Evolutionary conservation across 2,329 filamentous ascomycete species (phyloP).

Genomic region (Shiraia sp.): DNA sequence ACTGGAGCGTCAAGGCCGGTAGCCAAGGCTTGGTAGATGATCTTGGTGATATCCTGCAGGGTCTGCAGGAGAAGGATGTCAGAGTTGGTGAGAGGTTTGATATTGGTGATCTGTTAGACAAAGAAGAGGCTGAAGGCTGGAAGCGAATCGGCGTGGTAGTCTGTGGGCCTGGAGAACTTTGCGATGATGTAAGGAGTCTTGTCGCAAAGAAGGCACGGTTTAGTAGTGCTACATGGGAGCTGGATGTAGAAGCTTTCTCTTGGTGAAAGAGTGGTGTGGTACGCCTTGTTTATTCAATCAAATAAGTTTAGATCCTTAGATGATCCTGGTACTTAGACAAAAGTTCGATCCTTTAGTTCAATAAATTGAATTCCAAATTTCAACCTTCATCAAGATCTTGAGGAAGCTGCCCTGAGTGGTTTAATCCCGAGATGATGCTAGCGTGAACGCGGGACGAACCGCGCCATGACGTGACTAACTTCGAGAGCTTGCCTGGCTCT

Average conservation of each 20-base stretch:
- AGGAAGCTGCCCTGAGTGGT: too few species aligned
- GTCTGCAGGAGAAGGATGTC: slow-evolving; percentile 42
- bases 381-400: too few species aligned
- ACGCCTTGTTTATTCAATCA: too few species aligned
- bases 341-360: too few species aligned
- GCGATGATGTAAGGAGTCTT: slow-evolving; percentile 45
- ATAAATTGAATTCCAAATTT: too few species aligned
- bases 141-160: slow-evolving; percentile 47
- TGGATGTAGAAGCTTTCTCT: slow-evolving; percentile 32
- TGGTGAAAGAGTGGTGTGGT: slow-evolving; percentile 25
- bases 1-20: slow-evolving; percentile 43
- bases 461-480: too few species aligned
- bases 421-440: too few species aligned
- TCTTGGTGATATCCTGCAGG: slow-evolving; percentile 27
- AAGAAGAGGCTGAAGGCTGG: slow-evolving; percentile 43
- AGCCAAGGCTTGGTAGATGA: slow-evolving; percentile 34
- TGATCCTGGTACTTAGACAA: too few species aligned
- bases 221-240: slow-evolving; percentile 19
- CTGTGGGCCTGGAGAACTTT: slow-evolving; percentile 47
- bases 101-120: slow-evolving; percentile 33
- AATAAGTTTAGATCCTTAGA: too few species aligned
- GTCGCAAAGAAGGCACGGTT: slow-evolving; percentile 10
- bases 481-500: too few species aligned
- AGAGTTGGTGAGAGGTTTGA: slow-evolving; percentile 43
- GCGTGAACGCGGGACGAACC: too few species aligned